Percentiles rank a stretch among this genome's conserved stretches.
Evolutionary conservation across 1,284 basidiomycete species (phyloP).

Genomic region (Boletus hoseneyae): DNA sequence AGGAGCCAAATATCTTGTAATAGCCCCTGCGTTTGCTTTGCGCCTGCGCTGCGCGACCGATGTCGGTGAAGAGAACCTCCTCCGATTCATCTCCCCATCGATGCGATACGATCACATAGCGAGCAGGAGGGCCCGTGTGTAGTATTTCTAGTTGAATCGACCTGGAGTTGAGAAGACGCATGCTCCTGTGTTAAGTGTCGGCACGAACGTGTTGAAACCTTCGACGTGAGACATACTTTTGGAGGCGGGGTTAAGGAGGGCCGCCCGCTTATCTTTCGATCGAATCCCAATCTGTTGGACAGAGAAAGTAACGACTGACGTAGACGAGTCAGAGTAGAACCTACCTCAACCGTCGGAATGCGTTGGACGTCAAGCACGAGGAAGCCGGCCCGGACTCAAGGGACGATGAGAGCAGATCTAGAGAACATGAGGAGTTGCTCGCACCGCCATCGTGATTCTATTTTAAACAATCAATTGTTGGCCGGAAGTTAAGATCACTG

Average conservation of each 20-base stretch:
- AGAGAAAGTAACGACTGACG: not conserved
- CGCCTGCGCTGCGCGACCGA: constrained; percentile 12
- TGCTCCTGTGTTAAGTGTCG: constrained; percentile 13
- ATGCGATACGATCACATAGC: constrained; percentile 29
- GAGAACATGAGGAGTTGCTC: constrained; percentile 4
- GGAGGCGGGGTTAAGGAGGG: not conserved
- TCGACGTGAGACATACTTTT: constrained; percentile 7
- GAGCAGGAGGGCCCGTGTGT: not conserved
- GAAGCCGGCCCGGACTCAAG: too few species aligned
- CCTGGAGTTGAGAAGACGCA: constrained; percentile 41
- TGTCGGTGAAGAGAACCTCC: constrained; percentile 28
- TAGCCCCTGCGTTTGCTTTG: constrained; percentile 21
- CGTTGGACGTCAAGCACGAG: not conserved
- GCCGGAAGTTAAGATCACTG: too few species aligned
- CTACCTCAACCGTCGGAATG: not conserved
- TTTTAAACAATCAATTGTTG: constrained; percentile 2
- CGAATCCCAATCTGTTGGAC: not conserved
- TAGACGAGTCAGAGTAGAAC: not conserved
- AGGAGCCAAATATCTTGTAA: constrained; percentile 21
- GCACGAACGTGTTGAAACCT: not conserved
- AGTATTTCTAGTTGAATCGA: constrained; percentile 20
- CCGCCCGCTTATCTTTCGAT: not conserved
- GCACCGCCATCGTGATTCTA: constrained; percentile 6
- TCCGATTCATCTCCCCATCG: constrained; percentile 19
- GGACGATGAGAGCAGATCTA: not conserved